Percentiles rank a stretch among this genome's conserved stretches.
Conservation (phyloP, 768 basidiomycete genomes). For the Rhodotorula paludigena region DNA sequence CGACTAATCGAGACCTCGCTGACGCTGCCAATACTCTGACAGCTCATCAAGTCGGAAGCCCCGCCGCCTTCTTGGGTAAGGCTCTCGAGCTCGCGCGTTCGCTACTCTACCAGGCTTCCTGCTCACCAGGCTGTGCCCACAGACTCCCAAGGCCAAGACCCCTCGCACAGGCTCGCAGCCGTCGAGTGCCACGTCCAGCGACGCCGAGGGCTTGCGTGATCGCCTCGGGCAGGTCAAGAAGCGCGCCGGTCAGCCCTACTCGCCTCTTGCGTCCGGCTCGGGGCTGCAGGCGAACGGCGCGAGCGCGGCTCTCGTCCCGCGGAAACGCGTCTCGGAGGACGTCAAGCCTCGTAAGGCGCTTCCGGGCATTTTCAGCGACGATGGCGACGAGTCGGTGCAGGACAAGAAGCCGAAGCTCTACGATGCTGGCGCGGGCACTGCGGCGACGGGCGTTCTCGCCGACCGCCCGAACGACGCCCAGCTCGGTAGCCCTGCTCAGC, state of each 20-base stretch:
- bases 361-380: constrained; percentile 7
- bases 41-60: constrained; percentile 1
- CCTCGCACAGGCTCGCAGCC: not conserved
- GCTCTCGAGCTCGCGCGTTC: not conserved
- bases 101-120: not conserved
- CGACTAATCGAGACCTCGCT: not conserved
- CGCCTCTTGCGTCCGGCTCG: not conserved
- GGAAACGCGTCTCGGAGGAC: constrained; percentile 9
- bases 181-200: not conserved
- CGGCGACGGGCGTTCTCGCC: constrained; percentile 7
- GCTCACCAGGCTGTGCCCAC: not conserved
- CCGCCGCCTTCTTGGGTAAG: constrained; percentile 3
- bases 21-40: not conserved
- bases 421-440: not conserved
- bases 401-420: constrained; percentile 31
- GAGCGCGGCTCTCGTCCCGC: not conserved
- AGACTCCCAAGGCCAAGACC: not conserved
- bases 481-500: not conserved
- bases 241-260: not conserved
- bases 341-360: constrained; percentile 10
- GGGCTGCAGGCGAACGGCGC: not conserved
- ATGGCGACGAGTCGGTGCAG: constrained; percentile 2
- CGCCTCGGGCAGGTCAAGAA: not conserved
- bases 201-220: not conserved
- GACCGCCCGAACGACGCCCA: constrained; percentile 6